These are phyloP conservation scores for Plasmopara muralis DNA, from an alignment of 352 stramenopile species.

Conservation along the genomic window DNA sequence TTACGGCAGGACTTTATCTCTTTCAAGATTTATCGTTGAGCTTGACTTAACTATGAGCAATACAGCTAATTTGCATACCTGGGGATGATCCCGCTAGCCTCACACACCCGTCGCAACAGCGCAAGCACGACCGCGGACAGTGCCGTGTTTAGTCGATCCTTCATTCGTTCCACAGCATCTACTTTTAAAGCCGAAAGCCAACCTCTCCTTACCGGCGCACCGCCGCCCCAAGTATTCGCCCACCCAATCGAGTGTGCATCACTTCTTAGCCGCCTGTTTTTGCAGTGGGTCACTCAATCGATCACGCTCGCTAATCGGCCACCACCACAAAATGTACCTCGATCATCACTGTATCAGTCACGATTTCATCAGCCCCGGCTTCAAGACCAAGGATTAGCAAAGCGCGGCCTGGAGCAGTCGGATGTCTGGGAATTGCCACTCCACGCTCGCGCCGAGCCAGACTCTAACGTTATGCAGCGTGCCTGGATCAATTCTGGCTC, in stretches of 20 bases:
- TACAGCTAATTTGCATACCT: too few species aligned
- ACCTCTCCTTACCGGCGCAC: constrained; percentile 30
- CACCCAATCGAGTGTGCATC: constrained; percentile 42
- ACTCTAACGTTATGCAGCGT: constrained; percentile 41
- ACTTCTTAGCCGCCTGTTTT: constrained; percentile 31
- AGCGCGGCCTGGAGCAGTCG: constrained; percentile 32
- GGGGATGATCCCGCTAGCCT: constrained; percentile 11
- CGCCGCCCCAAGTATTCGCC: constrained; percentile 25
- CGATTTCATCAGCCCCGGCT: constrained; percentile 4
- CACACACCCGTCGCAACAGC: constrained; percentile 10
- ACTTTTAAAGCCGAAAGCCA: constrained; percentile 13
- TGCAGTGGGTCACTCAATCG: constrained; percentile 44
- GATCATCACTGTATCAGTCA: constrained; percentile 22
- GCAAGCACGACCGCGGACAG: constrained; percentile 1
- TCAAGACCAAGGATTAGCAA: constrained; percentile 25
- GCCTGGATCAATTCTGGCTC: constrained; percentile 56
- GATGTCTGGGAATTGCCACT: constrained; percentile 61
- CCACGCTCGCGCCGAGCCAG: constrained; percentile 32
- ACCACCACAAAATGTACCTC: constrained; percentile 24
- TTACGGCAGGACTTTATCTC: too few species aligned
- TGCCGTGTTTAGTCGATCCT: constrained; percentile 10
- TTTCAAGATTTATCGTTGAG: too few species aligned
- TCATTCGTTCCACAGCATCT: constrained; percentile 12
- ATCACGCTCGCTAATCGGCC: constrained; percentile 30
- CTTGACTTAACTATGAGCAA: too few species aligned